Conservation (phyloP, 1,139 yeast species). For the Diutina scorzettiae region DNA sequence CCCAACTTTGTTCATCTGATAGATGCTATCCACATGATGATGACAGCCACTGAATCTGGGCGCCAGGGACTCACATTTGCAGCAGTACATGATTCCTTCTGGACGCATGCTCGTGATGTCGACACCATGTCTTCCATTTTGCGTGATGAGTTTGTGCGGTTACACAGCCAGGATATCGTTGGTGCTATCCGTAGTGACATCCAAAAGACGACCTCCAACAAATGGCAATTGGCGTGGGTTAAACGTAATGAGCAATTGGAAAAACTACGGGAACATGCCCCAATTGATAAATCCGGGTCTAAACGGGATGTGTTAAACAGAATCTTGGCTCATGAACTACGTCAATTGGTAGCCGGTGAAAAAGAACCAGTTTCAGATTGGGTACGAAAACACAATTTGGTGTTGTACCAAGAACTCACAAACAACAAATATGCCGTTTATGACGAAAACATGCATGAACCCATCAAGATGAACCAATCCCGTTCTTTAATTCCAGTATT, state of each 20-base stretch:
- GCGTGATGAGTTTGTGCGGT: slow-evolving; percentile 23
- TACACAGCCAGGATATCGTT: slow-evolving; percentile 20
- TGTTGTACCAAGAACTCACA: background rate
- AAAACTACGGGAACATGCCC: background rate
- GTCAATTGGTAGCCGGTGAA: slow-evolving; percentile 9
- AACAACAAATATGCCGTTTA: background rate
- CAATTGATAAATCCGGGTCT: background rate
- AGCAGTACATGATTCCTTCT: slow-evolving; percentile 34
- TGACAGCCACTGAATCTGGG: slow-evolving; percentile 21
- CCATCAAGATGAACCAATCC: no score
- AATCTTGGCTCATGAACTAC: slow-evolving; percentile 11
- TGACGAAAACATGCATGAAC: background rate
- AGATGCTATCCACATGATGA: slow-evolving; percentile 28
- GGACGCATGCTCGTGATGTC: slow-evolving; percentile 30
- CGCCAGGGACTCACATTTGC: slow-evolving; percentile 18
- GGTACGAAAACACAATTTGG: slow-evolving; percentile 15
- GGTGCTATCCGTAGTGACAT: slow-evolving; percentile 18
- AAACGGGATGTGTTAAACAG: background rate
- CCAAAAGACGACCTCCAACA: slow-evolving; percentile 13
- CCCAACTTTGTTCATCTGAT: slow-evolving; percentile 36
- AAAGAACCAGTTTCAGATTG: slow-evolving; percentile 10
- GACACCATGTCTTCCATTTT: slow-evolving; percentile 16
- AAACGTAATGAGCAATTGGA: slow-evolving; percentile 12
- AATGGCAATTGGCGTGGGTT: slow-evolving; percentile 27
- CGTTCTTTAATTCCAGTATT: slow-evolving; percentile 10